Conservation (phyloP, 2,329 filamentous ascomycete species). For the Colletotrichum sp. region DNA sequence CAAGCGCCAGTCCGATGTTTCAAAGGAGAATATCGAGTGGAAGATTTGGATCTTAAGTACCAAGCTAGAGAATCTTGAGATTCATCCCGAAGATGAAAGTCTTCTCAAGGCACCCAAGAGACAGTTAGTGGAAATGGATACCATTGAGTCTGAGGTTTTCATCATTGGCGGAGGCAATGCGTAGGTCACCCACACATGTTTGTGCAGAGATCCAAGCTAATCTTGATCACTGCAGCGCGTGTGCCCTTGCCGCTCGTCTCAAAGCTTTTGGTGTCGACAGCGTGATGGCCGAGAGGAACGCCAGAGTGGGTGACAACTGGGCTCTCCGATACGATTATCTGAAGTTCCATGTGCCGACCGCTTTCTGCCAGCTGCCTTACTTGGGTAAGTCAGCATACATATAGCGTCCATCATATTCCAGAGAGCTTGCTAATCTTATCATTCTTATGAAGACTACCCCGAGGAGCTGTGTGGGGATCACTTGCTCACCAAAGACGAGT, state of each 20-base stretch:
- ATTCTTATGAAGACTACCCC: neutral
- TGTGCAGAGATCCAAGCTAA: neutral
- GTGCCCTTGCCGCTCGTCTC: constrained; percentile 37
- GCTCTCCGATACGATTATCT: constrained; percentile 39
- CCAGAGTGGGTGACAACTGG: constrained; percentile 42
- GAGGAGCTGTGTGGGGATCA: constrained; percentile 8
- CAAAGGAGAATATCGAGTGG: constrained; percentile 24
- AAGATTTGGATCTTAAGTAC: constrained; percentile 39
- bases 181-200: constrained; percentile 22
- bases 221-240: constrained; percentile 18
- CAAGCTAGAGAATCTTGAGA: constrained; percentile 27
- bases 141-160: constrained; percentile 36
- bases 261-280: constrained; percentile 40
- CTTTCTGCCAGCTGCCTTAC: constrained; percentile 38
- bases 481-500: constrained; percentile 27
- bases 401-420: neutral
- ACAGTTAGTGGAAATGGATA: constrained; percentile 13
- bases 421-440: neutral
- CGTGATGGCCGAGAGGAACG: constrained; percentile 39
- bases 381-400: constrained; percentile 23
- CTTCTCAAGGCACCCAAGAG: constrained; percentile 25
- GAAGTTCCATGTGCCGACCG: constrained; percentile 40
- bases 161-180: constrained; percentile 37
- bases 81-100: constrained; percentile 30
- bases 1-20: neutral